phyloP scores from a whole-genome alignment of 352 stramenopile genomes.

The Pythium aphanidermatum region DNA sequence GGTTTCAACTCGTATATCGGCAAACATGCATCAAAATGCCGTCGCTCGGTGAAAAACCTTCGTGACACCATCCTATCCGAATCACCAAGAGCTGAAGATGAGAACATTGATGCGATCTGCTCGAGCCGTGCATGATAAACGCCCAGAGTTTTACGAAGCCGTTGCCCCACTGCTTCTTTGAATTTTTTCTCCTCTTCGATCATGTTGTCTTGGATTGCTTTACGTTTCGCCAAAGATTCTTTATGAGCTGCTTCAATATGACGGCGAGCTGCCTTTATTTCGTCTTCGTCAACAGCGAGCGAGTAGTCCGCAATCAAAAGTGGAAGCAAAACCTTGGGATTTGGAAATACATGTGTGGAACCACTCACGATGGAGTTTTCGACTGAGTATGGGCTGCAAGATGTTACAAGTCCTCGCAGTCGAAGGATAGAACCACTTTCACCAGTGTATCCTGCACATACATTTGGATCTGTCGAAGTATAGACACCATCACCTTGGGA shows the following conservation, averaged over 20 bases:
- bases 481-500: constrained; percentile 17
- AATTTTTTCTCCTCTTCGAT: constrained; percentile 6
- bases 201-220: constrained; percentile 6
- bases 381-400: background rate
- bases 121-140: too few relatives aligned
- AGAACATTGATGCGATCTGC: too few relatives aligned
- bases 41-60: constrained; percentile 7
- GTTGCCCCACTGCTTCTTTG: background rate
- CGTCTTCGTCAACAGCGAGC: constrained; percentile 2
- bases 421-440: constrained; percentile 6
- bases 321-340: constrained; percentile 14
- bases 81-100: too few relatives aligned
- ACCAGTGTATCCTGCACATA: constrained; percentile 2
- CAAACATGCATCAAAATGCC: constrained; percentile 12
- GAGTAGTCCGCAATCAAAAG: constrained; percentile 16
- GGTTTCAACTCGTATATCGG: constrained; percentile 22
- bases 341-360: constrained; percentile 16
- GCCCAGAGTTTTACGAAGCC: constrained; percentile 3
- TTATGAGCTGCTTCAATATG: background rate
- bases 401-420: constrained; percentile 6
- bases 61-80: too few relatives aligned
- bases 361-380: constrained; percentile 12
- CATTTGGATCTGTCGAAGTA: background rate
- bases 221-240: background rate
- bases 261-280: background rate